A percentile compares a stretch with the other conserved stretches of the same genome.
These are phyloP conservation scores for Mortierella sp. DNA, from an alignment of 371 early-diverging fungal species.

Conservation along the genomic window DNA sequence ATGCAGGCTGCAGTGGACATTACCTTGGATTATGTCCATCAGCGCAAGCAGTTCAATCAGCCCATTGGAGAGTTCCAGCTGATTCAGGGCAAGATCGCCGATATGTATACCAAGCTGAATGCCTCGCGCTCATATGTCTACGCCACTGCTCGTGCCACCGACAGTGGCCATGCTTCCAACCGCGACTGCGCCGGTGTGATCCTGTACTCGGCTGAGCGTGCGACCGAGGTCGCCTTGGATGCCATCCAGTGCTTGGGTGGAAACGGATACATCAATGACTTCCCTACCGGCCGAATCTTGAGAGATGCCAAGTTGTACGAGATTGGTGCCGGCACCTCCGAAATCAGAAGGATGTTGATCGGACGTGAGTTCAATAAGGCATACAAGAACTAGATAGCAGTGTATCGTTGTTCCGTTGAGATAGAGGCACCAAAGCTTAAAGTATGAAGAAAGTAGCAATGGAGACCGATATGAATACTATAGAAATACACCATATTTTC, in stretches of 20 bases:
- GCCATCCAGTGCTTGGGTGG: slow-evolving; percentile 97
- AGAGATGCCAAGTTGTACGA: slow-evolving; percentile 98
- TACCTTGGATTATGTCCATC: slow-evolving; percentile 87
- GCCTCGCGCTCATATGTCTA: slow-evolving; percentile 94
- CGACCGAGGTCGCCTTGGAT: slow-evolving; percentile 94
- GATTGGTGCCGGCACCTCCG: slow-evolving; percentile 98
- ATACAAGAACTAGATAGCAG: slow-evolving; percentile 31
- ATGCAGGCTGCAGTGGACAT: slow-evolving; percentile 94
- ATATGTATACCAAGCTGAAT: slow-evolving; percentile 96
- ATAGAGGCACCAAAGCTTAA: too few relatives aligned
- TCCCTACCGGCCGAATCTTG: slow-evolving; percentile 90
- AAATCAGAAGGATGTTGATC: slow-evolving; percentile 97
- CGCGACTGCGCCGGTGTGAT: slow-evolving; percentile 97
- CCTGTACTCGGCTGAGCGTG: slow-evolving; percentile 94
- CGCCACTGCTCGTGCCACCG: slow-evolving; percentile 91
- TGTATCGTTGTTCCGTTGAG: too few relatives aligned
- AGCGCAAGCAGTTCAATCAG: slow-evolving; percentile 89
- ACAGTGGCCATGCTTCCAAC: slow-evolving; percentile 81
- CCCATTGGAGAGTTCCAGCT: slow-evolving; percentile 94
- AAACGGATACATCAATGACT: slow-evolving; percentile 97
- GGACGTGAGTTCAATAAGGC: slow-evolving; percentile 81
- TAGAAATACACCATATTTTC: neutral
- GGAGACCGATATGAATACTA: too few relatives aligned
- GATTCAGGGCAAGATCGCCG: slow-evolving; percentile 95
- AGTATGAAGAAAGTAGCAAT: too few relatives aligned